Conservation (phyloP, 1,139 yeast species). For the Diutina pseudorugosa region DNA sequence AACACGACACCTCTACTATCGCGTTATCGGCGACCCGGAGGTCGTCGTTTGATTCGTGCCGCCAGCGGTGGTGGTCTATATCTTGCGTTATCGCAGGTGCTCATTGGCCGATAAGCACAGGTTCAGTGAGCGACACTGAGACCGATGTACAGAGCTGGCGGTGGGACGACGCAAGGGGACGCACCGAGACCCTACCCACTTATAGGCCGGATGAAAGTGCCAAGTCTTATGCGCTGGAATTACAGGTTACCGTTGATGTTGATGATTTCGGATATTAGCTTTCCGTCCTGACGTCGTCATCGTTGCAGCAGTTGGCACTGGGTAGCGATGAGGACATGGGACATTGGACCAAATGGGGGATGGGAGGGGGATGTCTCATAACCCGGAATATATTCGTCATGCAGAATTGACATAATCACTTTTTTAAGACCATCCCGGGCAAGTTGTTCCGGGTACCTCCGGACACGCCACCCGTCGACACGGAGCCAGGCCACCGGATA, state of each 20-base stretch:
- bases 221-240: no score
- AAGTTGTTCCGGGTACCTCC: background rate
- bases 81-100: constrained; percentile 2
- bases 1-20: background rate
- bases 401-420: background rate
- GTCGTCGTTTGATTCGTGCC: background rate
- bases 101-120: constrained; percentile 3
- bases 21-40: background rate
- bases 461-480: background rate
- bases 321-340: no score
- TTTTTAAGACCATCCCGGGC: background rate
- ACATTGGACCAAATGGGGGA: background rate
- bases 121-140: no score
- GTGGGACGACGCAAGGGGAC: no score
- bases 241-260: no score
- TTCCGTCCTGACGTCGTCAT: no score
- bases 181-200: no score
- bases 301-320: no score
- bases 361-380: background rate
- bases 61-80: background rate
- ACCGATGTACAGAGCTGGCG: no score
- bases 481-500: no score
- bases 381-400: background rate
- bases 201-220: no score
- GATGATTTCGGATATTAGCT: no score